Conservation (phyloP, 2,329 filamentous ascomycete genomes). For the Juglanconis sp. region DNA sequence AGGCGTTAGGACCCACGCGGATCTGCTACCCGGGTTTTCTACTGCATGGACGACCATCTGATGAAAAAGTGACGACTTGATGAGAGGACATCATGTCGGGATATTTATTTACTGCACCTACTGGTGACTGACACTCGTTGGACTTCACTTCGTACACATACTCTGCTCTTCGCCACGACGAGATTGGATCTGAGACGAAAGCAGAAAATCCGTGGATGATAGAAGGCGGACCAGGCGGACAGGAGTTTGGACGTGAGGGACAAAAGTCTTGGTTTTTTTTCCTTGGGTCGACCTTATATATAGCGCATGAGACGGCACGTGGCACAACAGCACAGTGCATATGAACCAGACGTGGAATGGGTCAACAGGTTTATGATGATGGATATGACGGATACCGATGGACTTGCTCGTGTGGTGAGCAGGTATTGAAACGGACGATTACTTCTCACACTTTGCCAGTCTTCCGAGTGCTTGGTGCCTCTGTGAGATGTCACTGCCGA, state of each 20-base stretch:
- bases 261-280: background rate
- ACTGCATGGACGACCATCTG: background rate
- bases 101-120: background rate
- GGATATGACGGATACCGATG: background rate
- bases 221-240: background rate
- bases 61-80: constrained; percentile 1
- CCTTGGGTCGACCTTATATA: background rate
- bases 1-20: background rate
- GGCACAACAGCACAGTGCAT: background rate
- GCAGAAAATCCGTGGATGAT: background rate
- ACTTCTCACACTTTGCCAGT: background rate
- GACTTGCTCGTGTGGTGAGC: background rate
- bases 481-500: too few species aligned
- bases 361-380: background rate
- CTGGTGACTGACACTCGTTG: background rate
- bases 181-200: background rate
- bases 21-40: background rate
- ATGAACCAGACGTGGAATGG: background rate
- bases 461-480: too few species aligned
- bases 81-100: background rate
- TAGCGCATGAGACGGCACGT: background rate
- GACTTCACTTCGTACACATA: background rate
- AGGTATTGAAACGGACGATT: background rate
- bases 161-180: background rate
- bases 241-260: background rate